phyloP scores from a whole-genome alignment of 1,139 yeast genomes.

The Yamadazyma friedrichii region DNA sequence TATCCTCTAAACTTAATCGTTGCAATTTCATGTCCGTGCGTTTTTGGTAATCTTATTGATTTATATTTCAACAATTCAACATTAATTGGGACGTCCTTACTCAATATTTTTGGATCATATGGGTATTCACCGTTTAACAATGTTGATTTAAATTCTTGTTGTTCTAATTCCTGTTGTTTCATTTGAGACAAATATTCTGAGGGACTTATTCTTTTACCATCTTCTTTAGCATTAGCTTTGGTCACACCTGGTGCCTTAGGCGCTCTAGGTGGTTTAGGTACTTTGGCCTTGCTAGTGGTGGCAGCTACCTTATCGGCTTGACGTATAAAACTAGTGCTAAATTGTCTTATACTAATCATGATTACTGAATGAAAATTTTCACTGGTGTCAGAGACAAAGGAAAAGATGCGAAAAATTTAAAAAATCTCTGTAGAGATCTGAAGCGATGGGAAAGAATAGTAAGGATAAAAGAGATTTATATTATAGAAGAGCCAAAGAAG shows the following conservation, averaged over 20 bases:
- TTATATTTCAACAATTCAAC: conserved; percentile 81
- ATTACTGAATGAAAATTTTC: conserved; percentile 3
- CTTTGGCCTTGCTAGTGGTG: not conserved
- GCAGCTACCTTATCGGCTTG: conserved; percentile 3
- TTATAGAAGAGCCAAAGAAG: conserved; percentile 90
- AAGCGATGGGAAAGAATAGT: conserved; percentile 85
- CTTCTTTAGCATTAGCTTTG: not conserved
- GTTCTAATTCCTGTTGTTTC: conserved; percentile 26
- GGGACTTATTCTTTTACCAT: conserved; percentile 27
- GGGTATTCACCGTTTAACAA: conserved; percentile 30
- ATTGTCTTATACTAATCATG: conserved; percentile 4
- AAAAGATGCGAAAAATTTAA: not conserved
- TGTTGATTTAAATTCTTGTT: conserved; percentile 27
- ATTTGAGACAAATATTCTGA: conserved; percentile 28
- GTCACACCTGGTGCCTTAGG: not conserved
- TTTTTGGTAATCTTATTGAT: conserved; percentile 68
- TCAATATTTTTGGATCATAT: conserved; percentile 42
- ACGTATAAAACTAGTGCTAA: not conserved
- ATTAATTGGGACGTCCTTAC: conserved; percentile 64
- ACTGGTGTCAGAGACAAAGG: not conserved
- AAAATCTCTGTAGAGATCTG: not conserved
- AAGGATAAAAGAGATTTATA: conserved; percentile 94
- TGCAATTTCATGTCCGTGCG: conserved; percentile 72
- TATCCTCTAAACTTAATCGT: conserved; percentile 72
- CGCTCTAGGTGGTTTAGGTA: not conserved